These are phyloP conservation scores for Pichia sp. DNA, from an alignment of 1,139 yeast species.

Conservation along the genomic window DNA sequence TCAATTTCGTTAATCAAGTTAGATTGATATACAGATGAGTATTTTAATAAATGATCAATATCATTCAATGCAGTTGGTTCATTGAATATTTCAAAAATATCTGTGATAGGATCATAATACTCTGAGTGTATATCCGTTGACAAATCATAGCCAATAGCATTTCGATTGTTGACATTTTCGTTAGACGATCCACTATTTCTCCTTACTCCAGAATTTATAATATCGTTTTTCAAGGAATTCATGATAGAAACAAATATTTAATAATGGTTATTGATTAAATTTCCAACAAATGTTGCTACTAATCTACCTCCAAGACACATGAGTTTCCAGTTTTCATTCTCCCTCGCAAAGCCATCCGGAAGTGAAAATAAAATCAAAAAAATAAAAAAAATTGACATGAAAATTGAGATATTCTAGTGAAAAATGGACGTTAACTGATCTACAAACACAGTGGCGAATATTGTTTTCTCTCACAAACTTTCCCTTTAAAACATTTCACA, in stretches of 20 bases:
- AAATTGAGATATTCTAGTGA: not conserved
- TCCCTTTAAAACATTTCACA: too few relatives aligned
- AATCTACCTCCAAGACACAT: not conserved
- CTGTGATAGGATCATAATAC: conserved; percentile 33
- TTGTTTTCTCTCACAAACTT: not conserved
- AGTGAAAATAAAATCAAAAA: not conserved
- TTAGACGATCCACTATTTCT: not conserved
- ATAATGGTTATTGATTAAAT: too few relatives aligned
- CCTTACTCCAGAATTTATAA: not conserved
- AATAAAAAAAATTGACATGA: not conserved
- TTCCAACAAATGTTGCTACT: too few relatives aligned
- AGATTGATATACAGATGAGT: conserved; percentile 36
- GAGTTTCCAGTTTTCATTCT: too few relatives aligned
- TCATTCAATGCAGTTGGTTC: conserved; percentile 41
- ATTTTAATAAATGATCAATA: conserved; percentile 40
- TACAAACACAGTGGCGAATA: not conserved
- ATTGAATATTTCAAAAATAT: conserved; percentile 35
- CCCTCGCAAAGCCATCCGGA: not conserved
- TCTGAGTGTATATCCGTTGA: conserved; percentile 18
- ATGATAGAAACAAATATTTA: too few relatives aligned
- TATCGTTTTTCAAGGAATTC: conserved; percentile 2
- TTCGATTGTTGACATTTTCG: not conserved
- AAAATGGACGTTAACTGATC: not conserved
- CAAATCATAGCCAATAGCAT: not conserved
- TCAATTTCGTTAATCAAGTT: conserved; percentile 41